Conservation (phyloP, 768 basidiomycete genomes). For the Boletus reticulatus region DNA sequence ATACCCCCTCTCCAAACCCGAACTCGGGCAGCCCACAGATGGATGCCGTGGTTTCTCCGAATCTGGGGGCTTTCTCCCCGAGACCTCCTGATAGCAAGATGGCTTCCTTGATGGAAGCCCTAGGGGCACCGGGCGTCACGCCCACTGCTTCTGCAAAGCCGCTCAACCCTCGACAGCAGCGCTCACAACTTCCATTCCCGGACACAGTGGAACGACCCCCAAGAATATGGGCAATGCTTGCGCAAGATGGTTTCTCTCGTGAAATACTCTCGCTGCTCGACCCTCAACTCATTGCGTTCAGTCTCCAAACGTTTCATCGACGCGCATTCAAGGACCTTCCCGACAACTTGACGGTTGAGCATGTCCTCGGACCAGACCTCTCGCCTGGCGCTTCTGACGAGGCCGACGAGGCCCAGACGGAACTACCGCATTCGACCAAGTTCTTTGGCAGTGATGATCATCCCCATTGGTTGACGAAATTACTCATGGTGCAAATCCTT, state of each 20-base stretch:
- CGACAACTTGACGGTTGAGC: slow-evolving; percentile 48
- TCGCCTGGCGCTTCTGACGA: slow-evolving; percentile 6
- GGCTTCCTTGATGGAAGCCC: slow-evolving; percentile 46
- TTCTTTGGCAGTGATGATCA: slow-evolving; percentile 68
- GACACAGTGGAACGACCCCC: slow-evolving; percentile 23
- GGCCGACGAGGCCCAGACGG: not conserved
- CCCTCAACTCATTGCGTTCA: slow-evolving; percentile 56
- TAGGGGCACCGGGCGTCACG: slow-evolving; percentile 24
- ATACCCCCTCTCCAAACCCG: slow-evolving; percentile 46
- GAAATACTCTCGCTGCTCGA: slow-evolving; percentile 67
- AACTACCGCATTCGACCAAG: slow-evolving; percentile 23
- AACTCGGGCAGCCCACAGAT: slow-evolving; percentile 26
- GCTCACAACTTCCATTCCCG: slow-evolving; percentile 15
- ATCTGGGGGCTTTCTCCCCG: slow-evolving; percentile 52
- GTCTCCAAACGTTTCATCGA: slow-evolving; percentile 62
- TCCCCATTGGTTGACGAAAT: slow-evolving; percentile 80
- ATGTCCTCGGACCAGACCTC: slow-evolving; percentile 37
- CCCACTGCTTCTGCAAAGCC: slow-evolving; percentile 23
- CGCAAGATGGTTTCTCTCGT: slow-evolving; percentile 65
- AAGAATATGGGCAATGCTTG: slow-evolving; percentile 51
- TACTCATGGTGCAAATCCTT: slow-evolving; percentile 69
- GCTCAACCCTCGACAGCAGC: slow-evolving; percentile 24
- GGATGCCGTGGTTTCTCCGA: slow-evolving; percentile 36
- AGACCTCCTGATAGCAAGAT: slow-evolving; percentile 45
- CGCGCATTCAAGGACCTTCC: slow-evolving; percentile 50